These are phyloP conservation scores for Plantago major DNA, from an alignment of 257 asterid genomes.

Conservation along the genomic window DNA sequence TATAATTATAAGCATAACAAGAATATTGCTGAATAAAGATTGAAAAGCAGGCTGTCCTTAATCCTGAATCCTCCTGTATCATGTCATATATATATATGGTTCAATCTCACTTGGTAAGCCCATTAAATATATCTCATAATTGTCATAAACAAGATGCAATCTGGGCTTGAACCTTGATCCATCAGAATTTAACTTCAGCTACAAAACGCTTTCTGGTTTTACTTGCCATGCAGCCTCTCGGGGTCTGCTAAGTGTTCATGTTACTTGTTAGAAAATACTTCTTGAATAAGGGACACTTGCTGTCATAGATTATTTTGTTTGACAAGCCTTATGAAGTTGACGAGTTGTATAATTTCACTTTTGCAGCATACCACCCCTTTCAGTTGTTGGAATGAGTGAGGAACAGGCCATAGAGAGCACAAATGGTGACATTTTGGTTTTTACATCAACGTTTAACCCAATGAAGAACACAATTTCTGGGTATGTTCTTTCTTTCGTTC, in stretches of 20 bases:
- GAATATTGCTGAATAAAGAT: no score
- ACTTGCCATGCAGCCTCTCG: neutral
- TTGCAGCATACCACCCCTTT: constrained; percentile 92
- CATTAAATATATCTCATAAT: neutral
- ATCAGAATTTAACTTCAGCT: neutral
- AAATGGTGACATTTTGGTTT: constrained; percentile 68
- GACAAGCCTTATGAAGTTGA: constrained; percentile 3
- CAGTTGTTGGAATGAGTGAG: constrained; percentile 88
- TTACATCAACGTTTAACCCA: constrained; percentile 88
- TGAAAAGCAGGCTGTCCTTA: no score
- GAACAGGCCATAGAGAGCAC: constrained; percentile 79
- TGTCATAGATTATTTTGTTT: neutral
- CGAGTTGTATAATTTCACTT: constrained; percentile 21
- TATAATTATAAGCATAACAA: no score
- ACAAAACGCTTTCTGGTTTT: constrained; percentile 2
- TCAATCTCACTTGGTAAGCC: neutral
- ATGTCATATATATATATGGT: neutral
- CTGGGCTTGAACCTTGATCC: neutral
- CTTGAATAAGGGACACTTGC: neutral
- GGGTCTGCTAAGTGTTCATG: constrained; percentile 7
- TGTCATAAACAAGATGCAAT: neutral
- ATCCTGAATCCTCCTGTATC: no score
- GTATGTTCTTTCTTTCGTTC: constrained; percentile 29
- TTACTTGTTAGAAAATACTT: neutral
- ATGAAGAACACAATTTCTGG: constrained; percentile 98